These are phyloP conservation scores for Phytophthora multivora DNA, from an alignment of 352 stramenopile species.

Conservation along the genomic window DNA sequence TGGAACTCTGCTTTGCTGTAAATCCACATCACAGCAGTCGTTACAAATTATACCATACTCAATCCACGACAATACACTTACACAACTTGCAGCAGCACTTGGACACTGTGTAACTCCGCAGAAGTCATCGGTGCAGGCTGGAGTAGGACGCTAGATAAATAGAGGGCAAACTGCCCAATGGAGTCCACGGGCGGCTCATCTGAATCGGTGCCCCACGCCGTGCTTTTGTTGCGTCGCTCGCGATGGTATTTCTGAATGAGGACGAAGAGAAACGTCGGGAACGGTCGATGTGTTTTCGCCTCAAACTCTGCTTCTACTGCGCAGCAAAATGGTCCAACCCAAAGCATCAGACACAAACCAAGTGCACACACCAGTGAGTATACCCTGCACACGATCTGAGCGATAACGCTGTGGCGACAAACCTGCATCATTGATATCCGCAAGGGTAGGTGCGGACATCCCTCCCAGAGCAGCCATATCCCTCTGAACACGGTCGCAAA, in stretches of 20 bases:
- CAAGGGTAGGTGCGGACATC: slow-evolving; percentile 35
- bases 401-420: slow-evolving; percentile 10
- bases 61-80: slow-evolving; percentile 42
- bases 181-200: slow-evolving; percentile 77
- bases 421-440: slow-evolving; percentile 69
- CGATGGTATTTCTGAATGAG: slow-evolving; percentile 89
- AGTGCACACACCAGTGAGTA: slow-evolving; percentile 28
- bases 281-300: slow-evolving; percentile 76
- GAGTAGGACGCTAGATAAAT: slow-evolving; percentile 69
- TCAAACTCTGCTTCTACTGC: slow-evolving; percentile 89
- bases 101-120: slow-evolving; percentile 65
- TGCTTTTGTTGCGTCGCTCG: slow-evolving; percentile 60
- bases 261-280: slow-evolving; percentile 72
- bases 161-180: slow-evolving; percentile 80
- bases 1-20: slow-evolving; percentile 47
- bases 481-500: slow-evolving; percentile 55
- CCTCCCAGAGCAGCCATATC: slow-evolving; percentile 37
- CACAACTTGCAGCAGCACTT: slow-evolving; percentile 85
- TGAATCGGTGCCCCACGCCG: slow-evolving; percentile 57
- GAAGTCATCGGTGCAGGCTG: slow-evolving; percentile 59
- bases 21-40: neutral
- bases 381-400: neutral
- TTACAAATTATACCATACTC: neutral
- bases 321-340: slow-evolving; percentile 34
- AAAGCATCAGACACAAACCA: slow-evolving; percentile 24